These are phyloP conservation scores for Botrytis tulipae DNA, from an alignment of 2,329 filamentous ascomycete genomes.

Conservation along the genomic window DNA sequence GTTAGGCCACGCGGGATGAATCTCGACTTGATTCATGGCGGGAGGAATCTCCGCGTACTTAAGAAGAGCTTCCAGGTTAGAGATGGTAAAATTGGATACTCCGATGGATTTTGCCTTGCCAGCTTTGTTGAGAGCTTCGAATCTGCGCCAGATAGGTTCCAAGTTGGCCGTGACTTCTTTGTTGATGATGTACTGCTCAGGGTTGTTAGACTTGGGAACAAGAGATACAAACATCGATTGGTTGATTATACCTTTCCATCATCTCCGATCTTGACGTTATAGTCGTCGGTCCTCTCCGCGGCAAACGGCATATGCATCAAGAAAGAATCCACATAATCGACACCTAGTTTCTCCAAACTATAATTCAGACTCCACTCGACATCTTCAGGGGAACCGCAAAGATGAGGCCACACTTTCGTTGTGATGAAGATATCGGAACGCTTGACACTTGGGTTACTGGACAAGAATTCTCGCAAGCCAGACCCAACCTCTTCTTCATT, in stretches of 20 bases:
- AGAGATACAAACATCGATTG: background rate
- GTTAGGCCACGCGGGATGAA: slow-evolving; percentile 69
- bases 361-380: slow-evolving; percentile 68
- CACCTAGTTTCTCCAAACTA: slow-evolving; percentile 67
- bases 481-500: slow-evolving; percentile 82
- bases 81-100: slow-evolving; percentile 56
- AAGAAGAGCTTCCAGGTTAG: slow-evolving; percentile 53
- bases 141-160: slow-evolving; percentile 66
- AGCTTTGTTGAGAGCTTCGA: slow-evolving; percentile 62
- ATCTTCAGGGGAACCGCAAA: slow-evolving; percentile 56
- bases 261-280: slow-evolving; percentile 52
- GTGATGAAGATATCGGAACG: slow-evolving; percentile 35
- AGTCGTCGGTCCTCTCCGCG: slow-evolving; percentile 73
- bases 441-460: slow-evolving; percentile 57
- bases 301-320: slow-evolving; percentile 80
- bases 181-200: slow-evolving; percentile 54
- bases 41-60: slow-evolving; percentile 48
- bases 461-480: slow-evolving; percentile 71
- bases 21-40: slow-evolving; percentile 59
- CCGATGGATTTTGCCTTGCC: slow-evolving; percentile 60
- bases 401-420: slow-evolving; percentile 54
- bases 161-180: slow-evolving; percentile 63
- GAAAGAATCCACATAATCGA: slow-evolving; percentile 79
- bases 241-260: slow-evolving; percentile 48
- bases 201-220: slow-evolving; percentile 21